A percentile compares a stretch with the other conserved stretches of the same genome.
Evolutionary conservation across 2,329 filamentous ascomycete species (phyloP).

Genomic region (Coniochaeta hoffmannii): DNA sequence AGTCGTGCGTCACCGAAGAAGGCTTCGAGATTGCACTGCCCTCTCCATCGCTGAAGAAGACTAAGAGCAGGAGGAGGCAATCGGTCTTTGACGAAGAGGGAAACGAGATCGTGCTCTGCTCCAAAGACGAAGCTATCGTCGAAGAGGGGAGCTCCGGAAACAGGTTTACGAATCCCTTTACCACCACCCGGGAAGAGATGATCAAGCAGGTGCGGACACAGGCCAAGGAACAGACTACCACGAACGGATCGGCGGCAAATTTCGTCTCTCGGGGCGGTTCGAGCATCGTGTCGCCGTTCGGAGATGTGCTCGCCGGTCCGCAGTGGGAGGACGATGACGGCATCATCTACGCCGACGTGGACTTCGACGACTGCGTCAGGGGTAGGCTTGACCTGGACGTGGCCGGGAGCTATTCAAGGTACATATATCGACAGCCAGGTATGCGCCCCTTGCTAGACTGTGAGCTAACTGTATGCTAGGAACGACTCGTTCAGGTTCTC

Average conservation of each 20-base stretch:
- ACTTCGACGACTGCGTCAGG: slow-evolving; percentile 81
- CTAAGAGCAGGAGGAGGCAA: slow-evolving; percentile 22
- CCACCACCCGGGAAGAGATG: not conserved
- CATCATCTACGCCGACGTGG: slow-evolving; percentile 64
- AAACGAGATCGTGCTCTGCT: slow-evolving; percentile 34
- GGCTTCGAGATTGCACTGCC: slow-evolving; percentile 40
- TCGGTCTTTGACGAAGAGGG: slow-evolving; percentile 44
- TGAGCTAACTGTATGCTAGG: slow-evolving; percentile 18
- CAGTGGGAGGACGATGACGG: slow-evolving; percentile 73
- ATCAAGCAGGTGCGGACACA: not conserved
- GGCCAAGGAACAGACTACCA: slow-evolving; percentile 5
- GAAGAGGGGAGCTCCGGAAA: not conserved
- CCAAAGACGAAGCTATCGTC: not conserved
- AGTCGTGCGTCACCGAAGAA: slow-evolving; percentile 36
- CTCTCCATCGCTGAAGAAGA: slow-evolving; percentile 9
- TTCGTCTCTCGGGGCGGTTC: slow-evolving; percentile 72
- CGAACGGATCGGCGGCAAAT: slow-evolving; percentile 25
- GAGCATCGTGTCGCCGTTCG: slow-evolving; percentile 71
- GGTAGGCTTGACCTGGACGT: slow-evolving; percentile 78
- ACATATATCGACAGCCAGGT: slow-evolving; percentile 12
- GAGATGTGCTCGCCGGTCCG: slow-evolving; percentile 72
- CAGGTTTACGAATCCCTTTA: slow-evolving; percentile 4
- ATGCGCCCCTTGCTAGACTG: not conserved
- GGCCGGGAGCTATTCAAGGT: slow-evolving; percentile 77
- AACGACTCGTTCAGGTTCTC: slow-evolving; percentile 56